Percentiles rank a stretch among this genome's conserved stretches.
Conservation (phyloP, 1,139 yeast genomes). For the Taphrina communis region DNA sequence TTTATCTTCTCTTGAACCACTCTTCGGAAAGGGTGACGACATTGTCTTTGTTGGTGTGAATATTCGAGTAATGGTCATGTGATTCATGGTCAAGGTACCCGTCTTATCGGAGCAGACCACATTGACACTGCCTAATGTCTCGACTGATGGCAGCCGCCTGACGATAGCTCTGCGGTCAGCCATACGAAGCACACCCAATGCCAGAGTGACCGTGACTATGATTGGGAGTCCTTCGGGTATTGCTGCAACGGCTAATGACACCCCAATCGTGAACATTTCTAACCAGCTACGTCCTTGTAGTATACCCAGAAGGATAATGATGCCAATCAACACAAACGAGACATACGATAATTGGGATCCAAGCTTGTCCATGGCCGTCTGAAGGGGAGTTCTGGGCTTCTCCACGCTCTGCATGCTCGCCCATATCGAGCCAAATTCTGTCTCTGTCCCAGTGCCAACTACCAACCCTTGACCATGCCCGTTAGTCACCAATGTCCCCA, state of each 20-base stretch:
- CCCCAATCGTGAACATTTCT: slow-evolving; percentile 96
- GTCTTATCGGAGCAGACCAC: slow-evolving; percentile 95
- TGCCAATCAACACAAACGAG: slow-evolving; percentile 82
- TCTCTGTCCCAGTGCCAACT: slow-evolving; percentile 82
- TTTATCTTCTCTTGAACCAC: slow-evolving; percentile 30
- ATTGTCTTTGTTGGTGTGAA: slow-evolving; percentile 78
- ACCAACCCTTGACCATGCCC: slow-evolving; percentile 92
- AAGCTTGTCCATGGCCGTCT: slow-evolving; percentile 88
- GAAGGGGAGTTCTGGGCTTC: slow-evolving; percentile 95
- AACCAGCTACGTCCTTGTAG: slow-evolving; percentile 91
- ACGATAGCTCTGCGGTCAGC: slow-evolving; percentile 92
- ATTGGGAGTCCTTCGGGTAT: slow-evolving; percentile 98
- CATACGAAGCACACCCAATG: slow-evolving; percentile 94
- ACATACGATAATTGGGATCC: slow-evolving; percentile 86
- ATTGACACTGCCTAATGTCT: slow-evolving; percentile 92
- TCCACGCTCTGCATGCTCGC: slow-evolving; percentile 89
- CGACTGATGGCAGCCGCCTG: slow-evolving; percentile 90
- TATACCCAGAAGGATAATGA: slow-evolving; percentile 84
- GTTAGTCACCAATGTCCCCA: slow-evolving; percentile 95
- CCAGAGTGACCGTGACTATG: slow-evolving; percentile 93
- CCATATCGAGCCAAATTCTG: slow-evolving; percentile 88
- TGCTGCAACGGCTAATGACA: slow-evolving; percentile 95
- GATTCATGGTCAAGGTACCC: slow-evolving; percentile 92
- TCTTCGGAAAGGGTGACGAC: slow-evolving; percentile 32
- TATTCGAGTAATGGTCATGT: slow-evolving; percentile 85